phyloP scores from a whole-genome alignment of 169 alveolate species.

The Plasmodium cynomolgi region DNA sequence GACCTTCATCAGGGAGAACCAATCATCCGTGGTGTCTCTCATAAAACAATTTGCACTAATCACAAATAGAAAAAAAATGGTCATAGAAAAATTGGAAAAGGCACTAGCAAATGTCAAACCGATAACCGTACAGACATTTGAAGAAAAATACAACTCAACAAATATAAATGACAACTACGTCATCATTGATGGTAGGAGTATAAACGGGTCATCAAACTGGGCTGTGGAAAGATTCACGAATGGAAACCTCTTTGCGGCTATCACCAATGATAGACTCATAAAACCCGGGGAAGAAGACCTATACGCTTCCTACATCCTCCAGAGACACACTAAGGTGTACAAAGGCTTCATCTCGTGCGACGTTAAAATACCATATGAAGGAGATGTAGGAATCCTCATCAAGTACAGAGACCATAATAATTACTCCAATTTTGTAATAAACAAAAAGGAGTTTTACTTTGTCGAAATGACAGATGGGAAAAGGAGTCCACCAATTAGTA shows the following conservation, averaged over 20 bases:
- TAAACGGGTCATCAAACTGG: slow-evolving; percentile 60
- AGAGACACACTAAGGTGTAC: slow-evolving; percentile 45
- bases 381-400: slow-evolving; percentile 45
- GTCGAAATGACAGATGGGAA: slow-evolving; percentile 38
- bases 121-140: slow-evolving; percentile 33
- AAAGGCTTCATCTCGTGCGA: slow-evolving; percentile 70
- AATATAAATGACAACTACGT: slow-evolving; percentile 63
- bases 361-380: slow-evolving; percentile 60
- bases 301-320: slow-evolving; percentile 63
- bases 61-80: slow-evolving; percentile 24
- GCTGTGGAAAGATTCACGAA: slow-evolving; percentile 47
- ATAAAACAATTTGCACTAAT: slow-evolving; percentile 57
- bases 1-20: background rate
- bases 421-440: slow-evolving; percentile 52
- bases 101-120: slow-evolving; percentile 22
- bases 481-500: slow-evolving; percentile 14
- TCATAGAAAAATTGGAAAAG: slow-evolving; percentile 47
- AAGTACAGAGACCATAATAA: slow-evolving; percentile 60
- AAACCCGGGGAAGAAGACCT: slow-evolving; percentile 26
- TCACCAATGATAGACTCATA: slow-evolving; percentile 33
- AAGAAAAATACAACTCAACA: slow-evolving; percentile 40
- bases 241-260: slow-evolving; percentile 59
- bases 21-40: slow-evolving; percentile 10
- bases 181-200: slow-evolving; percentile 36
- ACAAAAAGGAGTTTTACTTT: slow-evolving; percentile 54